phyloP scores from a whole-genome alignment of 352 stramenopile genomes.

The Globisporangium acanthophoron region DNA sequence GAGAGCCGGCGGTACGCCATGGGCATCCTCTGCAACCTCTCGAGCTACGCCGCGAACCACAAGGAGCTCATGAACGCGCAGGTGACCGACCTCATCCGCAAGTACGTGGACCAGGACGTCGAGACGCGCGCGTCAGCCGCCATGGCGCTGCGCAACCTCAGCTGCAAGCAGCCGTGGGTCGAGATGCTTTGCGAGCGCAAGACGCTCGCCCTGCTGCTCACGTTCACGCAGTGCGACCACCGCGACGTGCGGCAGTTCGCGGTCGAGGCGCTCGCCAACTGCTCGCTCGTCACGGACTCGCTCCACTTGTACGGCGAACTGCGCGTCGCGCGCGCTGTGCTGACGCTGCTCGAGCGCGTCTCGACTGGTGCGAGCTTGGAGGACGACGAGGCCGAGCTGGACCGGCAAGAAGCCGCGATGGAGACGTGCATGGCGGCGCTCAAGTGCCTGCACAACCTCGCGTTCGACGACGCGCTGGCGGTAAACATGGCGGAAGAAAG shows the following conservation, averaged over 20 bases:
- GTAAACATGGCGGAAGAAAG: constrained; percentile 51
- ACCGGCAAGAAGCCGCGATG: background rate
- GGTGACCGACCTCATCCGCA: constrained; percentile 60
- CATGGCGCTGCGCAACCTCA: constrained; percentile 75
- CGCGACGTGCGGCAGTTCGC: constrained; percentile 55
- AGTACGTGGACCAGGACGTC: constrained; percentile 62
- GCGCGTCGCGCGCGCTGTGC: constrained; percentile 39
- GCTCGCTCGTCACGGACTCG: constrained; percentile 68
- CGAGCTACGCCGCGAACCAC: constrained; percentile 72
- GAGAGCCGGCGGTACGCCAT: constrained; percentile 55
- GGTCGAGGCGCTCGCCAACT: constrained; percentile 65
- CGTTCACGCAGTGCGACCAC: constrained; percentile 49
- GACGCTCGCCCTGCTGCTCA: constrained; percentile 52
- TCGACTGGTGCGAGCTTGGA: background rate
- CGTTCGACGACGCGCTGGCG: constrained; percentile 52
- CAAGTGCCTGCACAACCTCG: constrained; percentile 65
- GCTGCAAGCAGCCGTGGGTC: constrained; percentile 62
- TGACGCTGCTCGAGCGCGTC: constrained; percentile 39
- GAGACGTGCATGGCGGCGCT: constrained; percentile 67
- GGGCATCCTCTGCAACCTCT: constrained; percentile 73
- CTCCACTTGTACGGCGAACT: constrained; percentile 70
- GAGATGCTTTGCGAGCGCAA: constrained; percentile 78
- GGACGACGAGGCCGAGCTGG: background rate
- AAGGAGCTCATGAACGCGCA: constrained; percentile 75
- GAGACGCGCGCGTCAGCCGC: constrained; percentile 63